These are phyloP conservation scores for Amphirosellinia nigrospora DNA, from an alignment of 495 filamentous ascomycete species.

Conservation along the genomic window DNA sequence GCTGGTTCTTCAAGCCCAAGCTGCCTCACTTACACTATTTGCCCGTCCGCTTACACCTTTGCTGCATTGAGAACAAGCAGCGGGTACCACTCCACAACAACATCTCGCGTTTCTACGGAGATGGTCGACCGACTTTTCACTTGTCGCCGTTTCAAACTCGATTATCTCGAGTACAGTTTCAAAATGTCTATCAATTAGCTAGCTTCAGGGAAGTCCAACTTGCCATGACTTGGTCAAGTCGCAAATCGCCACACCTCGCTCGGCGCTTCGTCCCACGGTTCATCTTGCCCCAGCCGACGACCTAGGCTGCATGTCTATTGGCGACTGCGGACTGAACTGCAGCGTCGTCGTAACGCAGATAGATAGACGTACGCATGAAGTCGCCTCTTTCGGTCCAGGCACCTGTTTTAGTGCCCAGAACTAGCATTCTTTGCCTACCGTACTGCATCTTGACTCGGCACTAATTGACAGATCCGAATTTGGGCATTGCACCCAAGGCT, in stretches of 20 bases:
- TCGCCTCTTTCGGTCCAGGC: slow-evolving; percentile 19
- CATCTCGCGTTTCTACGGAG: slow-evolving; percentile 24
- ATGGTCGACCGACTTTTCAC: slow-evolving; percentile 30
- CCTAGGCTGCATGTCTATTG: slow-evolving; percentile 21
- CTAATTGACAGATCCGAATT: not conserved
- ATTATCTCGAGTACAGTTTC: slow-evolving; percentile 14
- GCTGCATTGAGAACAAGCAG: slow-evolving; percentile 23
- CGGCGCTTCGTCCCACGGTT: slow-evolving; percentile 24
- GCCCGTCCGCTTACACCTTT: slow-evolving; percentile 20
- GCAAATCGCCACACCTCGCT: slow-evolving; percentile 26
- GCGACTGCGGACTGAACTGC: slow-evolving; percentile 24
- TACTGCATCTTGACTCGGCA: not conserved
- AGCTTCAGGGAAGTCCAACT: slow-evolving; percentile 6
- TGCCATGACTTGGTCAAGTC: slow-evolving; percentile 19
- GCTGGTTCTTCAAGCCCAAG: slow-evolving; percentile 23
- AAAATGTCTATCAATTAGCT: not conserved
- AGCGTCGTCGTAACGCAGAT: slow-evolving; percentile 24
- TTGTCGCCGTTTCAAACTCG: not conserved
- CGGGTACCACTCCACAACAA: slow-evolving; percentile 30
- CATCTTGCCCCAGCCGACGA: slow-evolving; percentile 13
- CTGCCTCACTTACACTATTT: slow-evolving; percentile 24
- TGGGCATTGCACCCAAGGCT: not conserved
- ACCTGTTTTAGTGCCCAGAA: slow-evolving; percentile 12
- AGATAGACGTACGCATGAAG: slow-evolving; percentile 1
- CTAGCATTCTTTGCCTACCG: not conserved